Evolutionary conservation across 306 rosid species (phyloP), one percentile per base, ranked within the genome.

Genomic region (Begonia peltatifolia): DNA sequence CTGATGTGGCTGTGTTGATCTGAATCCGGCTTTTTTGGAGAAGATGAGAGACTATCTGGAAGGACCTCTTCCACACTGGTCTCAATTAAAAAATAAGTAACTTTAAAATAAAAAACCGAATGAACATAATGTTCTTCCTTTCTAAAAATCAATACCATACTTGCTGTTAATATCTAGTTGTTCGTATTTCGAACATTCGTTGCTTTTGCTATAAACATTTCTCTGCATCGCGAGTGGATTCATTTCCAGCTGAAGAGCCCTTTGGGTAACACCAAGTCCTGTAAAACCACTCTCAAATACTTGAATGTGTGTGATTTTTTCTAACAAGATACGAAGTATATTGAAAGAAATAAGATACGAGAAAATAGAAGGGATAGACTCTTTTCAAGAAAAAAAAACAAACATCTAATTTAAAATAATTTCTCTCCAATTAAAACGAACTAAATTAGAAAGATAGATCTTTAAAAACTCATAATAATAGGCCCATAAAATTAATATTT

Each of bases 41-140:
- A 85, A 58, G 95, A 82, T 51, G 79, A 85, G 57, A 81, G 83
- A 65, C 71, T 85, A 47, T 85, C 95, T 4, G 94, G 95, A 73
- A 90, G 97, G 60, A 60, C 81, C 70, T 80, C 79, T 64, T 76
- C 97, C 58, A 72, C 62, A 69, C 83, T 90, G 74, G 64, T 70
- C 55, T 52, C 68, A 6, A 30, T 14, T 14, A 43, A 11, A 65
- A 65, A 50, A 60, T 35, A 58, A 53, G 14, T 53, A 38, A 46
- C 50, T 53, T 47, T 44, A 13, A 3, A 49, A 22, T 4, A n/a
- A 57, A 46, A 55, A 7, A 52, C 8, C 38, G 3, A 30, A 30
- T 30, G 8, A 30, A 30, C 3, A 30, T 30, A 30, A 30, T 30
- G 38, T 30, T 30, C 38, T 30, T 30, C 3, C 9, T 30, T 5